phyloP scores from a whole-genome alignment of 495 filamentous ascomycete genomes.

The Parmelia sp. region DNA sequence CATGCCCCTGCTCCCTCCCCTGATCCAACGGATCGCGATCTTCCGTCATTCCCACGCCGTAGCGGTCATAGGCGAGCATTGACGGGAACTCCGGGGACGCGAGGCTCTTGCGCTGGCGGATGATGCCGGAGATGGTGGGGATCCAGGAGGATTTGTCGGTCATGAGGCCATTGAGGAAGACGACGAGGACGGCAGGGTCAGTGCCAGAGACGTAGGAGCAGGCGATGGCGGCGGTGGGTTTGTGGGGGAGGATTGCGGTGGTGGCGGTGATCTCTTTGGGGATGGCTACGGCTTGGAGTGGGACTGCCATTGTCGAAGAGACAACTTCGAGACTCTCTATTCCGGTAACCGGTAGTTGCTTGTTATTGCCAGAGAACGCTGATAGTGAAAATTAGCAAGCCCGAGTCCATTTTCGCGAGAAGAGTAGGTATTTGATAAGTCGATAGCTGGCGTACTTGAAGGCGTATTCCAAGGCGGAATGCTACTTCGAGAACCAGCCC shows the following conservation, averaged over 20 bases:
- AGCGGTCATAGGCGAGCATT: conserved; percentile 59
- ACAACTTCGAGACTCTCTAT: not conserved
- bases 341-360: not conserved
- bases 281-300: conserved; percentile 23
- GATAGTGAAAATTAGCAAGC: not conserved
- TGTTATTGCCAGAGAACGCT: not conserved
- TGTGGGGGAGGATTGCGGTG: conserved; percentile 26
- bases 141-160: conserved; percentile 46
- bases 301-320: conserved; percentile 16
- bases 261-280: conserved; percentile 23
- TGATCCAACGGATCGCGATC: conserved; percentile 49
- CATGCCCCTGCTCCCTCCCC: conserved; percentile 38
- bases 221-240: conserved; percentile 30
- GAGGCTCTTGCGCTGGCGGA: conserved; percentile 22
- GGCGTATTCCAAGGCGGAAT: not conserved
- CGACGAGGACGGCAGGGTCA: conserved; percentile 37
- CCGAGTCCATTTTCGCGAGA: not conserved
- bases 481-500: not conserved
- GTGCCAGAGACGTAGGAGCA: conserved; percentile 27
- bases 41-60: conserved; percentile 52
- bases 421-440: too few species aligned
- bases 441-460: not conserved
- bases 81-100: conserved; percentile 31
- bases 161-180: conserved; percentile 59
- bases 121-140: conserved; percentile 39